These are phyloP conservation scores for Durio zibethinus DNA, from an alignment of 345 rosid genomes.

Conservation along the genomic window DNA sequence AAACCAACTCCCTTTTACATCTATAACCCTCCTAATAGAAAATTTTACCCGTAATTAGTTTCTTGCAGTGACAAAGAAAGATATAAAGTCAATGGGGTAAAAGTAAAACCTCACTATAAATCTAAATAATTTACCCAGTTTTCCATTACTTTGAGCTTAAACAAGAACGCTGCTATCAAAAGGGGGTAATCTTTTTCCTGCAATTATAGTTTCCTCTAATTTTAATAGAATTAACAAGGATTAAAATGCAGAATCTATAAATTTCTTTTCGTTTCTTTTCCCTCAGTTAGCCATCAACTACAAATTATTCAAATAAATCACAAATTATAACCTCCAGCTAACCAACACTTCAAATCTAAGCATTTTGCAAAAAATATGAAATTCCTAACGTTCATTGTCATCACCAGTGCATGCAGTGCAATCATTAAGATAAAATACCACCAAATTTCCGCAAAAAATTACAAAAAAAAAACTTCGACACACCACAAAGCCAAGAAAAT, in stretches of 20 bases:
- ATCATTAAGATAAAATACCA: not conserved
- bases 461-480: not conserved
- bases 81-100: not conserved
- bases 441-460: not conserved
- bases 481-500: not conserved
- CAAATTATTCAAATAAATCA: not conserved
- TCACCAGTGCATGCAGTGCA: not conserved
- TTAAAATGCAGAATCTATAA: not conserved
- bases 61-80: not conserved
- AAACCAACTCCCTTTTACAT: not conserved
- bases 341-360: conserved; percentile 18
- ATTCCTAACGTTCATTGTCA: not conserved
- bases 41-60: not conserved
- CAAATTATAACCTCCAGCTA: not conserved
- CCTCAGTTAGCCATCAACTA: not conserved
- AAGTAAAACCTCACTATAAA: not conserved
- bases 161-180: not conserved
- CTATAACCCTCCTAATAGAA: not conserved
- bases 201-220: not conserved
- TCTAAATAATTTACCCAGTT: not conserved
- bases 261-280: not conserved
- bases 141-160: not conserved
- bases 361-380: not conserved
- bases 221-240: not conserved
- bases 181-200: not conserved